Percentiles rank a stretch among this genome's conserved stretches.
These are phyloP conservation scores for Porphyrellus cyaneotinctus DNA, from an alignment of 768 basidiomycete genomes.

Conservation along the genomic window DNA sequence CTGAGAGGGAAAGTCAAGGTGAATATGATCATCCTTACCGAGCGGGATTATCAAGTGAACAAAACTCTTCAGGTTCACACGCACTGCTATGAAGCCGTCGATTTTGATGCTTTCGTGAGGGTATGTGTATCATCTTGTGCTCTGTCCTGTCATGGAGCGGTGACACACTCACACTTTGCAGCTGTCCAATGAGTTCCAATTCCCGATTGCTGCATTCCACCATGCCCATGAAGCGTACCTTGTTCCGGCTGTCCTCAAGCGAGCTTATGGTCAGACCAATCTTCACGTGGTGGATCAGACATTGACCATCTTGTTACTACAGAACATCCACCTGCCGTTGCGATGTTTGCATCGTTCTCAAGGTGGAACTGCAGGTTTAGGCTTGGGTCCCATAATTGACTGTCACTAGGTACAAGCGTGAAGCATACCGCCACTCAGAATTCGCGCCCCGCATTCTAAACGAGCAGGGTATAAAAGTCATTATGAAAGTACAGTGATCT, in stretches of 20 bases:
- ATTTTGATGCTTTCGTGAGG: conserved; percentile 63
- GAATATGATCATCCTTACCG: not conserved
- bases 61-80: conserved; percentile 36
- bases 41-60: not conserved
- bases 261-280: conserved; percentile 48
- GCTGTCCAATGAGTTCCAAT: conserved; percentile 79
- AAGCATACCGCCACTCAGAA: conserved; percentile 53
- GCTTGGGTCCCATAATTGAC: not conserved
- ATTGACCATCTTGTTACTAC: not conserved
- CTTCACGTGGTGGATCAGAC: not conserved
- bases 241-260: conserved; percentile 71
- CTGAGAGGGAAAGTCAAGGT: conserved; percentile 75
- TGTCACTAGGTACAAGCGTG: conserved; percentile 48
- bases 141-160: not conserved
- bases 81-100: conserved; percentile 61
- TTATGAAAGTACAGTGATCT: conserved; percentile 43
- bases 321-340: conserved; percentile 59
- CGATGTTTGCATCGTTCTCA: conserved; percentile 63
- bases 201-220: conserved; percentile 70
- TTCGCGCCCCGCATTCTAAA: conserved; percentile 53
- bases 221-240: conserved; percentile 80
- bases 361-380: conserved; percentile 25
- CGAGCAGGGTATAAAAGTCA: conserved; percentile 45
- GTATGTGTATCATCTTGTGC: conserved; percentile 33
- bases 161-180: conserved; percentile 20